phyloP scores from a whole-genome alignment of 176 grass and related monocot genomes.

The Saccharum spontaneum region DNA sequence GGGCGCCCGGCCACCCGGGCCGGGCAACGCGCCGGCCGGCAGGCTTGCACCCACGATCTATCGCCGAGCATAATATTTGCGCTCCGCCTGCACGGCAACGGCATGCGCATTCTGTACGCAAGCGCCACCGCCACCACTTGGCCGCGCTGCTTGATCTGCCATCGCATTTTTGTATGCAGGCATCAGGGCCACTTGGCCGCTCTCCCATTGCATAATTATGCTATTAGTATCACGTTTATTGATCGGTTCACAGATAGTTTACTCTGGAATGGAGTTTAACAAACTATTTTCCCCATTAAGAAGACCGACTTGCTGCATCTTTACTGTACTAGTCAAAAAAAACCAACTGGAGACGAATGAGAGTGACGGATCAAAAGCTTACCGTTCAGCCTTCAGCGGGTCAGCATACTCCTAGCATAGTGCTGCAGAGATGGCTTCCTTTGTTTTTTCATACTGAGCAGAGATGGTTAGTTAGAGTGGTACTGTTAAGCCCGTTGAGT shows the following conservation, averaged over 20 bases:
- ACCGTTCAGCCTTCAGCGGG: neutral
- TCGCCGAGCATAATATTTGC: neutral
- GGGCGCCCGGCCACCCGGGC: neutral
- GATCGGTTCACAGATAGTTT: neutral
- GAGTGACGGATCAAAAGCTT: neutral
- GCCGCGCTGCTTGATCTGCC: neutral
- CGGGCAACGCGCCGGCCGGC: slow-evolving; percentile 15
- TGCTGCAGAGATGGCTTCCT: no score
- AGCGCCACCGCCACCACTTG: slow-evolving; percentile 11
- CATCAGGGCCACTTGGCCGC: slow-evolving; percentile 1
- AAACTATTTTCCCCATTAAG: neutral
- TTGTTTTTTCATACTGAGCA: no score
- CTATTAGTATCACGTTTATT: neutral
- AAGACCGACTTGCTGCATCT: neutral
- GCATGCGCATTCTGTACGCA: neutral
- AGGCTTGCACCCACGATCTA: neutral
- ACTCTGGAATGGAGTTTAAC: neutral
- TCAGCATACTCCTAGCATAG: neutral
- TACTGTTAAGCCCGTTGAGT: no score
- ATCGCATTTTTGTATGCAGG: neutral
- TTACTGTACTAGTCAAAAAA: neutral
- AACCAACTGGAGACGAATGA: neutral
- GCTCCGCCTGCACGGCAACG: neutral
- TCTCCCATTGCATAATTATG: neutral
- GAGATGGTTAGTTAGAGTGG: no score